Evolutionary conservation across 768 basidiomycete species (phyloP), one percentile per base, ranked within the genome.

Genomic region (Coprinopsis marcescibilis): DNA sequence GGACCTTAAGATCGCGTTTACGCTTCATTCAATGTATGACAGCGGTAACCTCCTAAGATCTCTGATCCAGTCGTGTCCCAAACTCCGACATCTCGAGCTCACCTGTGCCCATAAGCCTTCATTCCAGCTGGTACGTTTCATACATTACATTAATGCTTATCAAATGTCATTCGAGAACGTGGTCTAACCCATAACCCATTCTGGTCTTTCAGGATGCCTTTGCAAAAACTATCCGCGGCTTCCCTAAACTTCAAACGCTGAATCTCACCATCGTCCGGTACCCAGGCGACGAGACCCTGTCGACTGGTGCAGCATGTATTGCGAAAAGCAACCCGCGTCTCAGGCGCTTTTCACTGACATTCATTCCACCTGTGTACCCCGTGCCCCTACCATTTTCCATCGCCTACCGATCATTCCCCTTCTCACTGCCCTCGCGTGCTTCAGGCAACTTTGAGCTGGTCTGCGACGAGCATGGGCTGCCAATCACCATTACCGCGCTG

Each of bases 1-100:
- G 11, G 73, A 78, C 32, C 68, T 89, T 46, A 79, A 73, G 44
- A 75, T 88, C 34, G 68, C 77, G 13, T 88, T 88, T 57, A 73
- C 76, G 30, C 72, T 88, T 41, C 82, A 87, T 55, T 80, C 80
- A 1, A 79, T 80, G 56, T 87, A 87, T 56, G 85, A 89, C 53
- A 81, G 82, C 55, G 81, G 78, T 21, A 80, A 80, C 53, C 65
- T 87, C 48, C 68, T 89, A 26, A 77, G 82, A 36, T 80, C 81
- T 3, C 72, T 89, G 47, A 76, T 79, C 43, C 65, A 77, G 11
- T 73, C 81, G 0, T 87, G 85, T 55, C 85, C 85, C 10, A 72
- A 73, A 43, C 68, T 89, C 29, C 69, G 66, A 26, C 75, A 80
- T 57, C 68, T 89, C 6, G 78, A 84, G 51, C 63, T 89, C 33